Evolutionary conservation across 495 filamentous ascomycete species (phyloP), one percentile per base, ranked within the genome.

Genomic region (Annulohypoxylon moriforme): DNA sequence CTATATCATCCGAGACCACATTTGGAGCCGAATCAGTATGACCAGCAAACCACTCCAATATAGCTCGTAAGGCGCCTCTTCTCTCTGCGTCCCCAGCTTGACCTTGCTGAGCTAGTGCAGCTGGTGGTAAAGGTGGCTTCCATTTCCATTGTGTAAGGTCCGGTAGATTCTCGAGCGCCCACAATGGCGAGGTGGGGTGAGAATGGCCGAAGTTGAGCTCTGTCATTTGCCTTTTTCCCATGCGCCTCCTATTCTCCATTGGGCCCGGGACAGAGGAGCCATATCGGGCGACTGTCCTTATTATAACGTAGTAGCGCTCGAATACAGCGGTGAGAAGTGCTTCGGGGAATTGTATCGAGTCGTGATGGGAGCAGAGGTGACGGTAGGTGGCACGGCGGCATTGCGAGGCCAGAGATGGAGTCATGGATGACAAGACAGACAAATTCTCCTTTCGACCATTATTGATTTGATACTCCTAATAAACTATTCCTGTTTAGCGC

Each of bases 201-300:
- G 77, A 67, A 14, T 79, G 78, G 16, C 80, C 65, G 22, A 78
- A 71, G 50, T 75, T 80, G n/a, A 82, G 69, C 53, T 81, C 80
- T 50, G 78, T 80, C 79, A 88, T 83, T 25, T 80, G 81, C 60
- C 86, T 79, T 57, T 80, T 85, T n/a, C 85, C 85, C 56, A 86
- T 68, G 18, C 85, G 81, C 34, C 84, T 83, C 5, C 84, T 81
- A 74, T 79, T 80, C 74, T 88, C 86, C 67, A 87, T 79, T 20
- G 85, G 85, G 0, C 85, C 85, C 3, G 85, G 81, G 10, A 74
- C 65, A 20, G 72, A 77, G 55, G 75, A 76, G 52, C 64, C 70
- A 68, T 71, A 29, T 38, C 78, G 73, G 25, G 46, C 63, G 18
- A 61, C 44, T 4, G 52, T 65, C 25, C 67, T 60, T 5, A 76